Conservation (phyloP, 73 alveolate genomes). For the Diophrys appendiculata region DNA sequence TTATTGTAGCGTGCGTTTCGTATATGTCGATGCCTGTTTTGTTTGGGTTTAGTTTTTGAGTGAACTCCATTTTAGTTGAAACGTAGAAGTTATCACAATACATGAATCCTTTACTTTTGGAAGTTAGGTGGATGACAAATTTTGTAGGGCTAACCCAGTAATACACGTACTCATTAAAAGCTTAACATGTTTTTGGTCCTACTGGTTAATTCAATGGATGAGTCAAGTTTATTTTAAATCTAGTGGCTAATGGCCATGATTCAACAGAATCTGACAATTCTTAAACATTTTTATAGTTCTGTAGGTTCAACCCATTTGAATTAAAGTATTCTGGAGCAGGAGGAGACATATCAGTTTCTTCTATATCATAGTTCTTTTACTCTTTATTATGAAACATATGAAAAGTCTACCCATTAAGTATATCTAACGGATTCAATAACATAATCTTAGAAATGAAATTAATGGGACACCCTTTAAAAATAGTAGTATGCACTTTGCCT, state of each 20-base stretch:
- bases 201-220: constrained; percentile 15
- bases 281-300: constrained; percentile 6
- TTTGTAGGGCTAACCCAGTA: constrained; percentile 19
- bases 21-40: neutral
- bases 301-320: neutral
- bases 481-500: neutral
- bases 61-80: neutral
- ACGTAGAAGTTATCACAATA: constrained; percentile 24
- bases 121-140: neutral
- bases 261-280: neutral
- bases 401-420: neutral
- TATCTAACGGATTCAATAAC: neutral
- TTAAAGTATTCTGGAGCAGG: constrained; percentile 2
- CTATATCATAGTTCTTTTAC: neutral
- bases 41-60: neutral
- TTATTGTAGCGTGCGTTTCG: neutral
- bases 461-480: neutral
- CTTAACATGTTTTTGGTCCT: constrained; percentile 21
- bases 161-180: neutral
- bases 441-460: neutral
- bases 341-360: neutral
- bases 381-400: neutral
- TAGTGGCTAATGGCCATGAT: neutral
- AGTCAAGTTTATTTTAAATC: constrained; percentile 4
- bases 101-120: constrained; percentile 6